Evolutionary conservation across 441 rosid genomes (phyloP), one percentile per base, ranked within the genome.

Genomic region (Mallotus repandus): DNA sequence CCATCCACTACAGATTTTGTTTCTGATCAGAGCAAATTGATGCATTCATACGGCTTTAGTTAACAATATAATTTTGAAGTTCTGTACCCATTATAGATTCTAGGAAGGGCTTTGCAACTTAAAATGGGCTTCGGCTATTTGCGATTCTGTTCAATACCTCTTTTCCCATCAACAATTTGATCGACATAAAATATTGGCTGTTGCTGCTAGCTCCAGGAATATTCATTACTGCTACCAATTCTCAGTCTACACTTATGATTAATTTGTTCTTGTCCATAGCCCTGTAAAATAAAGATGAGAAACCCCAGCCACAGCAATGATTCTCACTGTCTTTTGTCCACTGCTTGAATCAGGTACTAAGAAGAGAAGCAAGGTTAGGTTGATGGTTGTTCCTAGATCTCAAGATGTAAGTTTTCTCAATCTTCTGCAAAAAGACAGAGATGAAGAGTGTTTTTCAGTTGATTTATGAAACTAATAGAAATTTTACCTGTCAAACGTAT

Each of bases 301-400:
- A 50, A 50, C 10, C 54, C 18, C 12, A 50, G 0, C 4, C 1
- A 15, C 12, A 9, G 3, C 54, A 50, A 50, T 50, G 54, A 11
- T 13, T 12, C 5, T 50, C 13, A 54, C 12, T 1, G 15, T n/a
- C 12, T 61, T 29, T 35, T 19, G 13, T 41, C 22, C n/a, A 11
- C 32, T 35, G 50, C 60, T 57, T 57, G 41, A 22, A 52, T 58
- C 82, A 89, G 95, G 92, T 89, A 15, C 81, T 90, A 55, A 79
- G 63, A 69, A 88, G 92, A 74, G 95, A 88, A 81, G 89, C 92
- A 69, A 84, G 88, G 75, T 60, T 88, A 74, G 92, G 91, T 56
- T 87, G 82, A 85, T 66, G 56, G 5, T n/a, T 66, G 32, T 21
- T 15, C 43, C 55, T 6, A 69, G 41, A 59, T 60, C 63, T 29